Conservation (phyloP, 306 rosid genomes). For the Hippophae tibetana region DNA sequence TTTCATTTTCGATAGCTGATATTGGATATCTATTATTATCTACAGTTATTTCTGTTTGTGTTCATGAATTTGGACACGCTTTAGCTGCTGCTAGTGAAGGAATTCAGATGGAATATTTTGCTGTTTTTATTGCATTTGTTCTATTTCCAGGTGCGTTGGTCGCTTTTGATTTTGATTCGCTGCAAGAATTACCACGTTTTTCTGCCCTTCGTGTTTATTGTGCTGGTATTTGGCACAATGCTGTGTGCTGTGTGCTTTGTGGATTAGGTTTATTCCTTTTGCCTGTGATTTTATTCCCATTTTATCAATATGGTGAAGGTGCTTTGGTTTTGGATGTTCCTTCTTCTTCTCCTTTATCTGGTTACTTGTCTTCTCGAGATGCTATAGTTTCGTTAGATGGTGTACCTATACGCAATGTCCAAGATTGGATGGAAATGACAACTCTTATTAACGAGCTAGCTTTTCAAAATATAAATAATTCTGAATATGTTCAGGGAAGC, state of each 20-base stretch:
- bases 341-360: conserved; percentile 52
- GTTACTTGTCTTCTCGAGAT: conserved; percentile 64
- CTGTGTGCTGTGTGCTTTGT: conserved; percentile 79
- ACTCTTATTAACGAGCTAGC: conserved; percentile 29
- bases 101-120: conserved; percentile 66
- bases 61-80: conserved; percentile 82
- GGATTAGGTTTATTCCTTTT: conserved; percentile 58
- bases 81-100: conserved; percentile 82
- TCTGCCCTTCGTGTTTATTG: conserved; percentile 64
- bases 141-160: conserved; percentile 88
- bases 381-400: conserved; percentile 57
- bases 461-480: conserved; percentile 27
- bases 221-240: conserved; percentile 97
- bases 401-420: conserved; percentile 37
- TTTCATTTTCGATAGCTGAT: conserved; percentile 38
- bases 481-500: conserved; percentile 20
- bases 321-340: conserved; percentile 66
- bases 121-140: conserved; percentile 53
- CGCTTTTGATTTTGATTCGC: conserved; percentile 51
- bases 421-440: conserved; percentile 58
- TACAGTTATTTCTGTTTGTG: conserved; percentile 48
- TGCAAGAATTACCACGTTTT: conserved; percentile 41
- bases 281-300: conserved; percentile 67
- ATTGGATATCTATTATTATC: conserved; percentile 47
- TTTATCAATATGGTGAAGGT: conserved; percentile 42